Conservation (phyloP, 129 eudicot genomes). For the Solidago caesia region DNA sequence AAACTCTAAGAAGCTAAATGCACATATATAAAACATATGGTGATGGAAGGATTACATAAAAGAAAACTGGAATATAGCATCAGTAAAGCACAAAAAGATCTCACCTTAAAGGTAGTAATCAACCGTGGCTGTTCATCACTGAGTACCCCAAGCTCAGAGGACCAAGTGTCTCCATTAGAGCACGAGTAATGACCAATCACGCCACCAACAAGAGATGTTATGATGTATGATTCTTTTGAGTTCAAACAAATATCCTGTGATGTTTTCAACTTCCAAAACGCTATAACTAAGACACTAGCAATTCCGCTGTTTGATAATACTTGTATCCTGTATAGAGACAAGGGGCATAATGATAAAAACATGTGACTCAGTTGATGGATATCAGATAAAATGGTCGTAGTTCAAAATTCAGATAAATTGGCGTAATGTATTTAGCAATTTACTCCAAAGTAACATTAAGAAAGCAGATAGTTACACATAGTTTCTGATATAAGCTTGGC, state of each 20-base stretch:
- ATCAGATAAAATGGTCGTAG: neutral
- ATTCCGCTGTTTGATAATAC: conserved; percentile 79
- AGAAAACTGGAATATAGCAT: neutral
- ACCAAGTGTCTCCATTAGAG: conserved; percentile 98
- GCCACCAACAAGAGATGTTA: conserved; percentile 74
- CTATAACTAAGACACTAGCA: conserved; percentile 57
- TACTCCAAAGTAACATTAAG: too few relatives aligned
- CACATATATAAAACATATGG: conserved; percentile 2
- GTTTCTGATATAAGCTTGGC: too few relatives aligned
- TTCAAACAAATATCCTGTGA: conserved; percentile 74
- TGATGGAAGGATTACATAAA: neutral
- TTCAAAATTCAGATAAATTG: neutral
- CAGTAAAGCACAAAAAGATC: conserved; percentile 2
- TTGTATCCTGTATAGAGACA: conserved; percentile 69
- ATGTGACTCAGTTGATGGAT: neutral
- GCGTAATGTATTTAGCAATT: too few relatives aligned
- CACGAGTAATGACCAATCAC: conserved; percentile 92
- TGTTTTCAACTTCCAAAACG: conserved; percentile 55
- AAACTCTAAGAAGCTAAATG: conserved; percentile 1
- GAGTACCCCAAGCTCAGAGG: conserved; percentile 93
- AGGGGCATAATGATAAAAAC: neutral
- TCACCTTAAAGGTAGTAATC: conserved; percentile 86
- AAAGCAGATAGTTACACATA: too few relatives aligned
- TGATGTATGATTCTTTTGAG: conserved; percentile 57
- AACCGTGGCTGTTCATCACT: conserved; percentile 86